phyloP scores from a whole-genome alignment of 768 basidiomycete genomes.

The Royoungia palumana region DNA sequence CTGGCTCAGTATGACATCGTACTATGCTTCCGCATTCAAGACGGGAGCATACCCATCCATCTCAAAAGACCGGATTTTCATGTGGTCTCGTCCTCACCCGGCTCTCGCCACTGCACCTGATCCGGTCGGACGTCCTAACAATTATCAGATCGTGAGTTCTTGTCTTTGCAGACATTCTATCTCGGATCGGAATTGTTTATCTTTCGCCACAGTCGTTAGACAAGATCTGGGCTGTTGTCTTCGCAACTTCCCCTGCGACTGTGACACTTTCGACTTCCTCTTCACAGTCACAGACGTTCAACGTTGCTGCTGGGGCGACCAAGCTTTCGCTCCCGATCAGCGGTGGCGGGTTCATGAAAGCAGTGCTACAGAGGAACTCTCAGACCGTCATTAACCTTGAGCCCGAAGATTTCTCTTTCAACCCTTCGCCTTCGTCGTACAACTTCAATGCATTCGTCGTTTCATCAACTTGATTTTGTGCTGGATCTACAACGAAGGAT shows the following conservation, averaged over 20 bases:
- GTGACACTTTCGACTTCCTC: conserved; percentile 55
- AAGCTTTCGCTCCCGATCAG: conserved; percentile 60
- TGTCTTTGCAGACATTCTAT: background rate
- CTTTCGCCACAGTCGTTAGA: conserved; percentile 49
- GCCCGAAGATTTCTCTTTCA: conserved; percentile 52
- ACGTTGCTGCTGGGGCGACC: conserved; percentile 54
- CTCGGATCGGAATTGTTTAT: conserved; percentile 4
- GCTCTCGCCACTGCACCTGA: conserved; percentile 51
- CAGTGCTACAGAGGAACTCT: conserved; percentile 47
- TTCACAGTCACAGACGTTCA: conserved; percentile 41
- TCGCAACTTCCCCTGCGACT: conserved; percentile 52
- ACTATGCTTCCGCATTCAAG: conserved; percentile 72
- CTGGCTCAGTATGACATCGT: conserved; percentile 64
- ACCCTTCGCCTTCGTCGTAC: conserved; percentile 50
- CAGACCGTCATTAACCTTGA: conserved; percentile 44
- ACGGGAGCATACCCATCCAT: conserved; percentile 59
- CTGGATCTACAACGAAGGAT: conserved; percentile 1
- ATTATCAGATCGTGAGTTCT: conserved; percentile 50
- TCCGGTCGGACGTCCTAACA: conserved; percentile 50
- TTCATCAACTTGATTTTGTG: conserved; percentile 19
- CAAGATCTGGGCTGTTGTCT: conserved; percentile 63
- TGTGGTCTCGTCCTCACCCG: conserved; percentile 69
- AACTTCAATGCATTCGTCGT: conserved; percentile 73
- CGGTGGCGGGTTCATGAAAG: conserved; percentile 50
- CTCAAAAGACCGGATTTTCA: conserved; percentile 56